Conservation (phyloP, 2,329 filamentous ascomycete species). For the Cadophora sp. region DNA sequence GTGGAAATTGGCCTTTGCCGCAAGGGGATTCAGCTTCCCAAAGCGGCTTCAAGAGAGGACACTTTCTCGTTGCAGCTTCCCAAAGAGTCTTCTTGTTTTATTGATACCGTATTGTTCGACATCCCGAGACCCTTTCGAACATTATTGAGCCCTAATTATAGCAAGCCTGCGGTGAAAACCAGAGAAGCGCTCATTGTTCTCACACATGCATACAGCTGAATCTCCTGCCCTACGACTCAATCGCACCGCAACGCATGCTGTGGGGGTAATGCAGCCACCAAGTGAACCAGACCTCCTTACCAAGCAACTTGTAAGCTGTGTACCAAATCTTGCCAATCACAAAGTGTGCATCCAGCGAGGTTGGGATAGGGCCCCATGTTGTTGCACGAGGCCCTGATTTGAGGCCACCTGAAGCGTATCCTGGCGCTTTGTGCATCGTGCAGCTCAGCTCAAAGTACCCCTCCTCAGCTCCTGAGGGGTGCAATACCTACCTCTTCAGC, state of each 20-base stretch:
- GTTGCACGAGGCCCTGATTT: conserved; percentile 12
- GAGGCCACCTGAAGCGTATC: conserved; percentile 17
- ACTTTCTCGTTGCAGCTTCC: neutral
- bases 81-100: neutral
- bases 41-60: neutral
- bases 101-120: neutral
- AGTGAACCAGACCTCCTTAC: neutral
- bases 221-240: neutral
- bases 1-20: neutral
- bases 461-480: conserved; percentile 19
- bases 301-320: conserved; percentile 14
- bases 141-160: conserved; percentile 6
- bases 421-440: neutral
- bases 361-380: neutral
- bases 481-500: conserved; percentile 7
- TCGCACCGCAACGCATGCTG: neutral
- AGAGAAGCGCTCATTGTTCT: neutral
- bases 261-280: neutral
- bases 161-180: neutral
- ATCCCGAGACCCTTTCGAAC: neutral
- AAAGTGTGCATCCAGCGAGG: neutral
- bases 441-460: conserved; percentile 18
- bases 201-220: neutral
- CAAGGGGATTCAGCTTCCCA: neutral
- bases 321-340: neutral